phyloP scores from a whole-genome alignment of 495 filamentous ascomycete species.

The Neurospora sp. region DNA sequence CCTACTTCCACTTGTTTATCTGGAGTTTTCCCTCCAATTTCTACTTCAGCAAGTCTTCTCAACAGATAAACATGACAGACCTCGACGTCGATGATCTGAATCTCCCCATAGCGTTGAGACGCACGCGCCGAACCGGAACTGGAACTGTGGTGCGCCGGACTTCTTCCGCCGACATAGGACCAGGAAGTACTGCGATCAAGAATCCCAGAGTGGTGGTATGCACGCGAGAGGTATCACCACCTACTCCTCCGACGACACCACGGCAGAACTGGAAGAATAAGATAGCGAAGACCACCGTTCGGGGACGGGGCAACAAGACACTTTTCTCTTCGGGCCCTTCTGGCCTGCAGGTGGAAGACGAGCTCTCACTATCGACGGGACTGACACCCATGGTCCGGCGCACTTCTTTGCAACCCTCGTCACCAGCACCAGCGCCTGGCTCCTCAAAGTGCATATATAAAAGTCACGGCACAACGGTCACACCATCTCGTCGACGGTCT shows the following conservation, averaged over 20 bases:
- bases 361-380: slow-evolving; percentile 44
- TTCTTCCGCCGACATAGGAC: not conserved
- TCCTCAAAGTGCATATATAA: not conserved
- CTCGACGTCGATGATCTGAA: not conserved
- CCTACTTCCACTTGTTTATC: not conserved
- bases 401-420: slow-evolving; percentile 37
- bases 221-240: not conserved
- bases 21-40: not conserved
- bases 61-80: not conserved
- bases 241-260: not conserved
- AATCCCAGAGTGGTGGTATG: too few relatives aligned
- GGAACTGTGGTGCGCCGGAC: not conserved
- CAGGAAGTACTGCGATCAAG: not conserved
- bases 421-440: slow-evolving; percentile 33
- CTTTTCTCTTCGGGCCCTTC: not conserved
- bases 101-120: not conserved
- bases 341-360: not conserved
- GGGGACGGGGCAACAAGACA: not conserved
- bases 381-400: slow-evolving; percentile 58
- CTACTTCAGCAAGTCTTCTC: not conserved
- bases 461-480: not conserved
- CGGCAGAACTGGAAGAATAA: not conserved
- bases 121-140: not conserved
- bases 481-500: not conserved
- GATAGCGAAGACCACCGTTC: not conserved